A percentile compares a stretch with the other conserved stretches of the same genome.
Conservation (phyloP, 2,329 filamentous ascomycete species). For the Phialophora macrospora region DNA sequence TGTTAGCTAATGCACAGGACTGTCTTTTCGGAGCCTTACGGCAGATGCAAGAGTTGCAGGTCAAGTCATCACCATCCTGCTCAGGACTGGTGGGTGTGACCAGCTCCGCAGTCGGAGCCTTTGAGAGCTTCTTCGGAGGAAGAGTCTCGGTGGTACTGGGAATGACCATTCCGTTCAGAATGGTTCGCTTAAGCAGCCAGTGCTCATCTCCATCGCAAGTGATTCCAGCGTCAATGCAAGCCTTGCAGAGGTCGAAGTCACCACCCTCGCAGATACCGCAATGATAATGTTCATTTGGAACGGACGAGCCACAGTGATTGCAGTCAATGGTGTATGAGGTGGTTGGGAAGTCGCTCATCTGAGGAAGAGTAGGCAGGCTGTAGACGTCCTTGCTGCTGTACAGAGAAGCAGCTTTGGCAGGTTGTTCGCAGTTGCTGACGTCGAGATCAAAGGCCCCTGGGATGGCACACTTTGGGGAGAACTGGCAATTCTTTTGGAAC, state of each 20-base stretch:
- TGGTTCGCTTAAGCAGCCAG: constrained; percentile 91
- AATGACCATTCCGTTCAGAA: constrained; percentile 77
- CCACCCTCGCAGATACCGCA: constrained; percentile 91
- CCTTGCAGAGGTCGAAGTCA: constrained; percentile 89
- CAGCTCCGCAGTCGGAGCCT: constrained; percentile 31
- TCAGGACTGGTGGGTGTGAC: constrained; percentile 28
- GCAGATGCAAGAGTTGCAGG: constrained; percentile 69
- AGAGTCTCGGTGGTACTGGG: constrained; percentile 86
- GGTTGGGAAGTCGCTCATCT: constrained; percentile 44
- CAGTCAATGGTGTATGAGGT: constrained; percentile 83
- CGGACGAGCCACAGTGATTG: constrained; percentile 81
- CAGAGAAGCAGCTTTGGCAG: constrained; percentile 12
- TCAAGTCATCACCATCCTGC: constrained; percentile 45
- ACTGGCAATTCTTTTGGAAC: constrained; percentile 32
- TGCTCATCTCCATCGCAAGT: constrained; percentile 79
- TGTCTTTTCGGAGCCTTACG: constrained; percentile 50
- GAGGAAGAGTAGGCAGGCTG: constrained; percentile 43
- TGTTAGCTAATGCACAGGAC: constrained; percentile 39
- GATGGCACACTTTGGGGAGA: constrained; percentile 32
- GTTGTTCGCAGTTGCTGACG: constrained; percentile 20
- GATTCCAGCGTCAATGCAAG: constrained; percentile 75
- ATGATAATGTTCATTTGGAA: constrained; percentile 86
- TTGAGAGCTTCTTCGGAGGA: constrained; percentile 61
- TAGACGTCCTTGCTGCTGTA: constrained; percentile 25
- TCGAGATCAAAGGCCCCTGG: constrained; percentile 35